Evolutionary conservation across 257 asterid genomes (phyloP), one percentile per base, ranked within the genome.

Genomic region (Scutellaria galericulata): DNA sequence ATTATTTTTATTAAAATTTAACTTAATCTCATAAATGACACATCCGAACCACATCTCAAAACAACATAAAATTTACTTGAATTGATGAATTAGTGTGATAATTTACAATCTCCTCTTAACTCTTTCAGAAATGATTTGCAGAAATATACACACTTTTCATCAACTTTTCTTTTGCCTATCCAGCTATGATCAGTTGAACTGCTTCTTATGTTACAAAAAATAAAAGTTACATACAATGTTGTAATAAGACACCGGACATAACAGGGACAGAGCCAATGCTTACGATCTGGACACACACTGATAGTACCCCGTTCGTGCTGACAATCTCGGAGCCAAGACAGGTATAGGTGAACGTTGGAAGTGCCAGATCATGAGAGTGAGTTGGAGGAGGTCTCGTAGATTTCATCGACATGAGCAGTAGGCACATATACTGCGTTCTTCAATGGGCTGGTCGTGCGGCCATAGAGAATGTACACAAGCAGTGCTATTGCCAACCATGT

Each of bases 361-460:
- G 48, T 62, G 12, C 8, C 64, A 50, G 1, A 67, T 71, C 71
- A 82, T 1, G 83, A 79, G 18, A 62, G 66, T 6, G 80, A 44
- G 71, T 64, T 80, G 37, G 85, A 68, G 20, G 96, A 85, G 3
- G 85, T 87, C 71, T 73, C 84, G 40, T 91, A 95, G 66, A 91
- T 95, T 75, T 91, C 96, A 18, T 90, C 97, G 5, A 92, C 90
- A 60, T 82, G 90, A 68, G 94, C 80, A 31, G 85, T 89, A 35
- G 99, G 98, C 67, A 92, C 99, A 27, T 95, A 95, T 40, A 91
- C 96, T 3, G 97, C 99, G 31, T 79, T 77, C 51, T 71, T 79
- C 84, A 95, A 77, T 7, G 90, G 78, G 77, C 99, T 95, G 78
- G 86, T 90, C 41, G 48, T 77, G 14, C 95, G 89, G 7, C 99